Base-by-base conservation (phyloP, 1,139 yeast species). In the Geotrichum carabidarum region DNA sequence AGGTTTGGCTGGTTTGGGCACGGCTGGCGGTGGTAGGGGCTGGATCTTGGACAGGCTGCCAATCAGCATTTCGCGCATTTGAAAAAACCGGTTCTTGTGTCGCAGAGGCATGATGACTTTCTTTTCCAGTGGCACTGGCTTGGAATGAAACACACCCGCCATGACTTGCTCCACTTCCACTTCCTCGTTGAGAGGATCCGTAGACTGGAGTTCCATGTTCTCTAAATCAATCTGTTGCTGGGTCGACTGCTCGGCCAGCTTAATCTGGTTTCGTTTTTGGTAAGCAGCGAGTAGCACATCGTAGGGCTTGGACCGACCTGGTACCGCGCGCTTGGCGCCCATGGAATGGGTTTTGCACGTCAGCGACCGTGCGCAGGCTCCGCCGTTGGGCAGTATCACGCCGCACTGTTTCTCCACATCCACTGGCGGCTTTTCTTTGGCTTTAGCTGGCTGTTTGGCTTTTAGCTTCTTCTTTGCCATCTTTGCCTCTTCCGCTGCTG, bases 391-490 rank as follows among this genome's bases (percentile, higher is more conserved):
- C 57, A 93, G 73, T 3, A 90, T 87, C 7, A 93, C 99, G 68
- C 99, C 99, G 76, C 99, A 93, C 70, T 93, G 98, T 60, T 81
- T 84, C 68, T 93, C 98, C 22, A 93, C 95, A 70, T 93, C 96
- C 44, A 91, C 95, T 0, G 94, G 90, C 1, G 90, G 94, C 63
- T 86, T 87, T 38, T 95, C 95, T 61, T 86, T 86, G 0, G 95
- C 88, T 56, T 87, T 72, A 2, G 89, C 85, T 4, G 86, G 95
- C 9, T 54, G 48, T 11, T 57, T 55, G 38, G 58, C 45, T 51
- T 58, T 58, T 18, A 51, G 50, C 46, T 60, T 60, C 46, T 59
- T 60, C 27, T 59, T 54, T 69, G 95, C 95, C 76, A 95, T 87
- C 68, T 88, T 95, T 58, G 80, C 83, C 65, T 88, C 95, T 45